Percentiles rank a stretch among this genome's conserved stretches.
Evolutionary conservation across 2,329 filamentous ascomycete genomes (phyloP).

Genomic region (Cadophora sp.): DNA sequence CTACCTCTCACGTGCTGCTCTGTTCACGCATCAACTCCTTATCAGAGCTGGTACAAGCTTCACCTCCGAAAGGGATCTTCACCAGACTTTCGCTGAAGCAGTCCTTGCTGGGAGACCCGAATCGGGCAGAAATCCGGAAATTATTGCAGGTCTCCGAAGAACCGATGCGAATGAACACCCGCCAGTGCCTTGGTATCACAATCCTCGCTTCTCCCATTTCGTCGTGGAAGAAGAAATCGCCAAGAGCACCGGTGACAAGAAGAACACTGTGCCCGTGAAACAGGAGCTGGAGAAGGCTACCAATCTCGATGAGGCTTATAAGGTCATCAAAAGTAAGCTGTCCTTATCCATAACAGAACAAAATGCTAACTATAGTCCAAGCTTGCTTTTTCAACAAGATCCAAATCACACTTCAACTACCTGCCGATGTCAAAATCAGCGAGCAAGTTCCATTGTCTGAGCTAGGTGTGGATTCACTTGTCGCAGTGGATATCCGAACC

Average conservation of each 20-base stretch:
- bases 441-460: slow-evolving; percentile 34
- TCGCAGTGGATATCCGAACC: slow-evolving; percentile 39
- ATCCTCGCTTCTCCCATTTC: slow-evolving; percentile 11
- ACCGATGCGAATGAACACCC: not conserved
- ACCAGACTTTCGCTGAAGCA: slow-evolving; percentile 8
- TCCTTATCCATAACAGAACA: not conserved
- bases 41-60: not conserved
- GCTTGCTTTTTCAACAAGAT: slow-evolving; percentile 42
- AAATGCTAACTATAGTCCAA: not conserved
- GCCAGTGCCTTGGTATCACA: slow-evolving; percentile 1
- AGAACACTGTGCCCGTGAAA: slow-evolving; percentile 38
- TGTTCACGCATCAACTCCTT: slow-evolving; percentile 7
- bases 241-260: slow-evolving; percentile 43
- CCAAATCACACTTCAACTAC: slow-evolving; percentile 29
- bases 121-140: not conserved
- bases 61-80: slow-evolving; percentile 6
- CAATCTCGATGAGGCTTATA: slow-evolving; percentile 9
- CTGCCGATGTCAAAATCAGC: slow-evolving; percentile 45
- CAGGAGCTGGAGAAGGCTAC: slow-evolving; percentile 9
- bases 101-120: slow-evolving; percentile 3
- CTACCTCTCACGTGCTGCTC: slow-evolving; percentile 39
- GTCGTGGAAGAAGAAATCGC: slow-evolving; percentile 9
- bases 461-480: slow-evolving; percentile 43
- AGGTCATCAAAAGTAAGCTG: slow-evolving; percentile 14
- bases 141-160: not conserved